These are phyloP conservation scores for Leccinum boreale DNA, from an alignment of 768 basidiomycete species.

Conservation along the genomic window DNA sequence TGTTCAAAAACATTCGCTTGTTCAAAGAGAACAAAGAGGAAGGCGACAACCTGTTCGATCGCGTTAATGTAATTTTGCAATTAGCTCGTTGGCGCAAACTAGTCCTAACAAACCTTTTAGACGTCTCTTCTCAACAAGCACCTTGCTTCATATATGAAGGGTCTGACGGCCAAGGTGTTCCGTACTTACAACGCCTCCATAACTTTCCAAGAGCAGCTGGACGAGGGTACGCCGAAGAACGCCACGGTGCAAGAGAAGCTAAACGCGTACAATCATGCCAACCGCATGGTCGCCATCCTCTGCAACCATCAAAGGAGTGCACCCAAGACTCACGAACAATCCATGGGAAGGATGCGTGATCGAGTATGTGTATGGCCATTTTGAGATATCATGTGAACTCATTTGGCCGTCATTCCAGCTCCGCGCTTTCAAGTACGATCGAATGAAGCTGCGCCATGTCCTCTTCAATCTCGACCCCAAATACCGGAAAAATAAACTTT, in stretches of 20 bases:
- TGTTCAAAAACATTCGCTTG: constrained; percentile 97
- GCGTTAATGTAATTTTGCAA: constrained; percentile 64
- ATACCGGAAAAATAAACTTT: constrained; percentile 78
- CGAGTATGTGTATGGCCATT: constrained; percentile 53
- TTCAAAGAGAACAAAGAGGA: constrained; percentile 94
- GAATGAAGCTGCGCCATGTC: constrained; percentile 92
- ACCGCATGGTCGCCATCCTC: constrained; percentile 93
- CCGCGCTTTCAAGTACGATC: constrained; percentile 88
- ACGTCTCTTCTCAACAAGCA: constrained; percentile 88
- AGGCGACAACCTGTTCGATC: constrained; percentile 89
- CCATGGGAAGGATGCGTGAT: constrained; percentile 92
- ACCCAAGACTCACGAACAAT: constrained; percentile 88
- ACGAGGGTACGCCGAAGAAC: constrained; percentile 63
- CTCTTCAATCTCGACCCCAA: constrained; percentile 76
- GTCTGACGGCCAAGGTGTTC: constrained; percentile 98
- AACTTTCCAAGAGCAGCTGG: constrained; percentile 90
- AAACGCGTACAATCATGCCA: constrained; percentile 95
- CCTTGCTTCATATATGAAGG: constrained; percentile 91
- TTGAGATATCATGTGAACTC: not conserved
- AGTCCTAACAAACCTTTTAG: constrained; percentile 38
- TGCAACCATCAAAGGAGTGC: constrained; percentile 99
- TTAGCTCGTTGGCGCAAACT: constrained; percentile 11
- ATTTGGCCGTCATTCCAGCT: constrained; percentile 47
- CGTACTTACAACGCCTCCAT: constrained; percentile 99
- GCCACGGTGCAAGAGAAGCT: constrained; percentile 92